phyloP scores from a whole-genome alignment of 257 asterid genomes.

The Primulina huaijiensis region DNA sequence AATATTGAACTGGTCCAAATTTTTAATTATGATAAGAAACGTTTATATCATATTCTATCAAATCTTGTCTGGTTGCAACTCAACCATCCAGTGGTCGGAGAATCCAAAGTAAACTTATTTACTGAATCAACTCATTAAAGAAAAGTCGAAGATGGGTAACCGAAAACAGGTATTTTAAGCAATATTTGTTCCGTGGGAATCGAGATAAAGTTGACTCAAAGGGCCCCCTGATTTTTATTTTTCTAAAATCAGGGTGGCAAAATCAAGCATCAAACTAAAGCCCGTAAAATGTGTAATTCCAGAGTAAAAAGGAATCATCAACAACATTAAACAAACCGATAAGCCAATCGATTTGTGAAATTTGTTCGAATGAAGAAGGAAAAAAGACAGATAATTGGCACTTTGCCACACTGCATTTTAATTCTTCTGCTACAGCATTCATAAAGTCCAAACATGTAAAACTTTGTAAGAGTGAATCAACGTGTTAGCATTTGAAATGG shows the following conservation, averaged over 20 bases:
- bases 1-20: too few species aligned
- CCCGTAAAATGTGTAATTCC: not conserved
- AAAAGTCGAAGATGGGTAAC: not conserved
- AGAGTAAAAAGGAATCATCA: not conserved
- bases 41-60: conserved; percentile 25
- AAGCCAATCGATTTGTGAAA: not conserved
- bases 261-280: not conserved
- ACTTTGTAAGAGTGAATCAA: not conserved
- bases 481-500: not conserved
- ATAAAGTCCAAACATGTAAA: not conserved
- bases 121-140: not conserved
- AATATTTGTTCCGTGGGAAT: not conserved
- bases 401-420: not conserved
- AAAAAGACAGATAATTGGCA: not conserved
- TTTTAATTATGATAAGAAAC: conserved; percentile 17
- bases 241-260: too few species aligned
- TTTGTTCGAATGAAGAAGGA: not conserved
- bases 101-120: conserved; percentile 19
- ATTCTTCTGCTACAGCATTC: not conserved
- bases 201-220: not conserved
- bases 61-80: conserved; percentile 30
- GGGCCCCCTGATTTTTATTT: not conserved
- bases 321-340: not conserved
- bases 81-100: conserved; percentile 23
- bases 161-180: not conserved